These are phyloP conservation scores for Geotrichum restrictum DNA, from an alignment of 1,139 yeast genomes.

Conservation along the genomic window DNA sequence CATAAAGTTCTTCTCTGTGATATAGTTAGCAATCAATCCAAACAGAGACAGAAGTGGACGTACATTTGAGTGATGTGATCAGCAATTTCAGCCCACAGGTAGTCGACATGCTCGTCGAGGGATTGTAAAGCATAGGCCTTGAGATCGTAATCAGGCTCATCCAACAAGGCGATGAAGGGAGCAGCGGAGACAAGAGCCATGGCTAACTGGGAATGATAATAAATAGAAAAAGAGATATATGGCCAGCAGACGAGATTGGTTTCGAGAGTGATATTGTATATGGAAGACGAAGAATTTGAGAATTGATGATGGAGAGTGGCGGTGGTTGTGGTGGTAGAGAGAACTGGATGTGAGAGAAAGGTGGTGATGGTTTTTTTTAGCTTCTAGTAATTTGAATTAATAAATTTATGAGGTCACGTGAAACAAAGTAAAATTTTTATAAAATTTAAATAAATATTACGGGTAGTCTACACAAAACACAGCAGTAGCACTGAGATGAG, in stretches of 20 bases:
- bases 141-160: conserved; percentile 72
- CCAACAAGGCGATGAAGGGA: conserved; percentile 81
- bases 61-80: conserved; percentile 71
- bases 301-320: background rate
- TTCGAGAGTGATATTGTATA: background rate
- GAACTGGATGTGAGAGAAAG: background rate
- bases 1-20: conserved; percentile 72
- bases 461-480: too few species aligned
- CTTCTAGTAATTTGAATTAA: too few species aligned
- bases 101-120: conserved; percentile 78
- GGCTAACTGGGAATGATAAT: conserved; percentile 3
- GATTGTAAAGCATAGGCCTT: conserved; percentile 83
- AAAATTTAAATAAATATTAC: too few species aligned
- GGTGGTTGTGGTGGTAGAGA: background rate
- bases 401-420: too few species aligned
- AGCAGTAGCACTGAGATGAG: too few species aligned
- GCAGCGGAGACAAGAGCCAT: conserved; percentile 51
- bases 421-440: too few species aligned
- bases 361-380: background rate
- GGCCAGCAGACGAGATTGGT: background rate
- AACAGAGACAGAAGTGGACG: conserved; percentile 16
- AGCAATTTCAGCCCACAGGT: conserved; percentile 96
- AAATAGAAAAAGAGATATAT: background rate
- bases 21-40: conserved; percentile 7
- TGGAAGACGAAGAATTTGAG: background rate